Base-by-base conservation (phyloP, 73 alveolate genomes). In the Paramecium bursaria region DNA sequence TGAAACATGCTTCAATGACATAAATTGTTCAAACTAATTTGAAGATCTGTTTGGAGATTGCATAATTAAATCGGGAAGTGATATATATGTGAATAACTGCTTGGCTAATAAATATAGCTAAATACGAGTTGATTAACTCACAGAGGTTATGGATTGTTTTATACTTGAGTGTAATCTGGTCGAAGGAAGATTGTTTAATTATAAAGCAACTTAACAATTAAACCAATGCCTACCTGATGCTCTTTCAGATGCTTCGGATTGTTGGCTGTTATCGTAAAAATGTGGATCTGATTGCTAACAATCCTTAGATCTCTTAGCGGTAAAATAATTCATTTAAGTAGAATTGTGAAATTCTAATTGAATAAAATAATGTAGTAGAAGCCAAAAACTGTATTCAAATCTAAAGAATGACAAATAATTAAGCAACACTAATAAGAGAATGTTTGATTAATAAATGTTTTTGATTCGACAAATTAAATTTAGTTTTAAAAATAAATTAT, bases 91-190 rank as follows among this genome's bases (percentile, higher is more conserved):
- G 31, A 57, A 44, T 27, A 2, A 29, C 31, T 57, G 76, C 5
- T 15, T 29, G 0, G 21, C 17, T 57, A 57, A 25, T 30, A 23
- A 50, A n/a, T 57, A 25, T 7, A 11, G 11, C 39, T 26, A 57
- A 13, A 57, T 57, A 57, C 31, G 25, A 0, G 26, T 25, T 27
- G 1, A 57, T 57, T n/a, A 17, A 17, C 9, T 29, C 17, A 11
- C 14, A 57, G 76, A 57, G 26, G 21, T 57, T 33, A 29, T 57
- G 25, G 75, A 54, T 54, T 54, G 75, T 54, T 54, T 57, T 29
- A 31, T 29, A n/a, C 10, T 15, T 29, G n/a, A 57, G 31, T 57
- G 76, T 17, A 26, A 23, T 4, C 13, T 57, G 2, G 31, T 57
- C 33, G 1, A 57, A 57, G 76, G 76, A 21, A 57, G 31, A n/a